Evolutionary conservation across 306 rosid genomes (phyloP).

Genomic region (Macrotyloma uniflorum): DNA sequence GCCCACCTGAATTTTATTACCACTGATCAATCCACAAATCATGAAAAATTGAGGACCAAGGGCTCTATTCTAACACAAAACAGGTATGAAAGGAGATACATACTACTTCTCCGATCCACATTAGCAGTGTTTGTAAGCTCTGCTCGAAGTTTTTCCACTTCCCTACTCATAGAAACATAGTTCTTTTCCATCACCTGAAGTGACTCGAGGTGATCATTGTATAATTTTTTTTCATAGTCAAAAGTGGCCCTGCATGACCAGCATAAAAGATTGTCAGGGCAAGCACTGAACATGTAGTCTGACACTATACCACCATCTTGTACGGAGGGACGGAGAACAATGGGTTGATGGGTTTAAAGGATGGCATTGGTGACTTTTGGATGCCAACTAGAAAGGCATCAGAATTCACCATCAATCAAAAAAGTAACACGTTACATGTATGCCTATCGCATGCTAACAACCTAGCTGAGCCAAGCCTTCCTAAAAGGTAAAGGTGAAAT

Average conservation of each 20-base stretch:
- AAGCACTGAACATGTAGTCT: constrained; percentile 17
- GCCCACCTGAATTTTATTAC: constrained; percentile 61
- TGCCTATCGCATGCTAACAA: constrained; percentile 13
- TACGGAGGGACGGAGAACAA: constrained; percentile 14
- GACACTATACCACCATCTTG: constrained; percentile 23
- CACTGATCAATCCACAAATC: constrained; percentile 36
- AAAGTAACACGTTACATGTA: constrained; percentile 18
- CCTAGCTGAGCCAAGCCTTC: constrained; percentile 6
- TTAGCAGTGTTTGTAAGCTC: constrained; percentile 70
- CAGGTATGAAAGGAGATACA: constrained; percentile 37
- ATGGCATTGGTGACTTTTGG: not conserved
- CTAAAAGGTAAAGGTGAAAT: constrained; percentile 22
- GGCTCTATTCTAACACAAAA: constrained; percentile 9
- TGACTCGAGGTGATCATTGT: constrained; percentile 92
- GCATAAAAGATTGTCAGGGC: constrained; percentile 42
- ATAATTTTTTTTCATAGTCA: constrained; percentile 88
- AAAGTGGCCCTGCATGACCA: constrained; percentile 75
- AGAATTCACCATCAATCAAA: constrained; percentile 23
- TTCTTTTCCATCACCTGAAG: constrained; percentile 97
- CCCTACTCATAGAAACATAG: constrained; percentile 89
- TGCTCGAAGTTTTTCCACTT: constrained; percentile 92
- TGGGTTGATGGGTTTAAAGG: too few relatives aligned
- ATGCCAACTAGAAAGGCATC: not conserved
- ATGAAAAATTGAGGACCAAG: constrained; percentile 38
- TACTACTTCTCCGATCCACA: constrained; percentile 75